Base-by-base conservation (phyloP, 768 basidiomycete species). In the Mrakia gelida region DNA sequence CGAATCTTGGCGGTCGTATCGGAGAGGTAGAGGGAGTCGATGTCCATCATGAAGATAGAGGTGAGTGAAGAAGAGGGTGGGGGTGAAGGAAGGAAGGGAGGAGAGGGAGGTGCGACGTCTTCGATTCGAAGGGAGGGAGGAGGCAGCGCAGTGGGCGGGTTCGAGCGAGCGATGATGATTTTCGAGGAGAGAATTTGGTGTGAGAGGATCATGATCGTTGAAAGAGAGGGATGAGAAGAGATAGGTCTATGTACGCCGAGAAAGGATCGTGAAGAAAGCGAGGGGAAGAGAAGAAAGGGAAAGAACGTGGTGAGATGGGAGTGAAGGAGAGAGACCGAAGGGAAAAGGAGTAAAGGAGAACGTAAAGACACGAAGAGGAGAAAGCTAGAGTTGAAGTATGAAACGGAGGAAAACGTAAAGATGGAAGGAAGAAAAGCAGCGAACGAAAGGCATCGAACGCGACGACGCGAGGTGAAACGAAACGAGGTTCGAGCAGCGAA, bases 1-100 rank as follows among this genome's bases (percentile, higher is more conserved):
- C 92, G 88, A 79, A 95, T 94, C 87, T 96, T 95, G 73, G 90
- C 87, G 11, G 93, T 92, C 82, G 87, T 89, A 81, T 96, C 94
- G 80, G 95, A 92, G 79, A 98, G 89, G 86, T 91, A 94, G 2
- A 89, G 84, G 16, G 83, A 70, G 7, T 45, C 41, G 67, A 70
- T 70, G 67, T 70, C 67, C 67, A 70, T 70, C 1, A 2, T 43
- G 32, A 28, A 5, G 8, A 4, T 59, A 28, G 2, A 10, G 26
- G 59, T 26, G 59, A 28, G 23, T 4, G 59, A 3, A 15, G 23
- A 26, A 13, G 59, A 10, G 59, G 18, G 49, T 52, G 15, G 49
- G 59, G 23, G 59, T 56, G 18, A 21, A 10, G 54, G 26, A 10
- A n/a, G 26, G 54, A 26, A 23, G 54, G 54, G 54, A 21, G 54